Percentiles rank a stretch among this genome's conserved stretches.
Conservation (phyloP, 176 grass and related monocot genomes). For the Tillandsia leiboldiana region DNA sequence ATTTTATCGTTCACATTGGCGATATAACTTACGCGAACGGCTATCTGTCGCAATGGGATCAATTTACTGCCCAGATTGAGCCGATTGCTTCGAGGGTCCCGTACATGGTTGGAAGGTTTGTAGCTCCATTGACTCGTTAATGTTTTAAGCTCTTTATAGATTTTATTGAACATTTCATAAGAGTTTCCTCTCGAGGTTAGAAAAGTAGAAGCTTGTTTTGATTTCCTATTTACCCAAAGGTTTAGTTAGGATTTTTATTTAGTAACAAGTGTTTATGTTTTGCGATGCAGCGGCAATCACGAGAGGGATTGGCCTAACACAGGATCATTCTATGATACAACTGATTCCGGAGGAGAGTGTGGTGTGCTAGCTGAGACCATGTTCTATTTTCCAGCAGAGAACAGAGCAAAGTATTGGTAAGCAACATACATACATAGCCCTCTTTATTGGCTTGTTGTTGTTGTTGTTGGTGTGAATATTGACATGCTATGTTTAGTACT, state of each 20-base stretch:
- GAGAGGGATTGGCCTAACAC: conserved; percentile 68
- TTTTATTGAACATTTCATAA: too few relatives aligned
- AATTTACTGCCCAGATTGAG: conserved; percentile 84
- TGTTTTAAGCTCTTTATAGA: conserved; percentile 2
- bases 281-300: conserved; percentile 63
- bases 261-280: neutral
- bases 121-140: too few relatives aligned
- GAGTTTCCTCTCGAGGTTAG: too few relatives aligned
- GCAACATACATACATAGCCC: neutral
- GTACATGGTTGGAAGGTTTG: conserved; percentile 84
- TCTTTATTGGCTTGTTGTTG: neutral
- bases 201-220: too few relatives aligned
- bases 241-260: too few relatives aligned
- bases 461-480: neutral
- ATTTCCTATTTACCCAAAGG: too few relatives aligned
- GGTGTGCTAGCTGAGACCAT: conserved; percentile 71
- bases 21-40: conserved; percentile 85
- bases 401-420: conserved; percentile 75
- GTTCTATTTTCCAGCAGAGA: conserved; percentile 74
- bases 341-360: conserved; percentile 81
- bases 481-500: too few relatives aligned
- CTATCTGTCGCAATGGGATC: conserved; percentile 93
- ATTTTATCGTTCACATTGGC: conserved; percentile 76
- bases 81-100: conserved; percentile 71
- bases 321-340: conserved; percentile 60